Base-by-base conservation (phyloP, 2,329 filamentous ascomycete species). In the Ophiostoma triangulosporum region DNA sequence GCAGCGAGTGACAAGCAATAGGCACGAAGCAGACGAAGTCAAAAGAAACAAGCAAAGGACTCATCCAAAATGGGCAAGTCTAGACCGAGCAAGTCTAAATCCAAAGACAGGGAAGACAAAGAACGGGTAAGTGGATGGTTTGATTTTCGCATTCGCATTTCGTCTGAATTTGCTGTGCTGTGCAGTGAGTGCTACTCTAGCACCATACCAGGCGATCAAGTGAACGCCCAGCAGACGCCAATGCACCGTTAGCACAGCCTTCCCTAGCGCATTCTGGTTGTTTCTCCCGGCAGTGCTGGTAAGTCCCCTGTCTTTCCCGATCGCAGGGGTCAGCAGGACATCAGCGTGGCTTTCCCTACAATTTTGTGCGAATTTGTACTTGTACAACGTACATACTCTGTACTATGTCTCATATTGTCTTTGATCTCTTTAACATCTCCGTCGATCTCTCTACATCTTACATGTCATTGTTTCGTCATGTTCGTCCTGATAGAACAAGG, bases 41-140 rank as follows among this genome's bases (percentile, higher is more conserved):
- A 33, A 33, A 33, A 14, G 32, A 9, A 9, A 45, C n/a, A 46
- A 46, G 26, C 24, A 46, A 29, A 29, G 4, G 43, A 24, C 14
- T 14, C 15, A 12, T 11, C 29, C 24, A 17, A 17, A 24, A 46
- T 46, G 43, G 43, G 26, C 43, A 29, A 29, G 43, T 46, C 15
- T 6, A 45, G 14, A 8, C 7, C 29, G 27, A 49, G 27, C 5
- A 51, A 27, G 50, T n/a, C 50, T 31, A 54, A 45, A 20, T n/a
- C 27, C 46, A 49, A 53, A 48, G 48, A 53, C 9, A 49, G 36
- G 40, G 40, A 53, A 36, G 54, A 58, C 48, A 59, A 59, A 48
- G 54, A 58, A 26, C 56, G 58, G 58, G 58, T 59, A 14, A 55
- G 58, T 54, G 12, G 29, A 9, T 48, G 6, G 3, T 33, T 14